Evolutionary conservation across 371 early-diverging fungal genomes (phyloP).

Genomic region (Mortierella sp.): DNA sequence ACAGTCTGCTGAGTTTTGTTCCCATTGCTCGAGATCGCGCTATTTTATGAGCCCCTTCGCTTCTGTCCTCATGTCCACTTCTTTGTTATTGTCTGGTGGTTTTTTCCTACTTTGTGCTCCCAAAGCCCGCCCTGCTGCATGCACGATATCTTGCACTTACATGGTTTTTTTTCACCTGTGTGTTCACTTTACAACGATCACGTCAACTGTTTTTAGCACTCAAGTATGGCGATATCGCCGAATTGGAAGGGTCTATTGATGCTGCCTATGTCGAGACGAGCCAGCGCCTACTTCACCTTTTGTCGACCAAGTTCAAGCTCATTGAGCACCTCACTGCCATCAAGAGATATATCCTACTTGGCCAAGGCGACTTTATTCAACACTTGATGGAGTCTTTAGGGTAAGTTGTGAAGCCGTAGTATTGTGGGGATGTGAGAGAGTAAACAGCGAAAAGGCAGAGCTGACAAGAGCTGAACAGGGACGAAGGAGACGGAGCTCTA

Average conservation of each 20-base stretch:
- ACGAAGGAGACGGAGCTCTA: conserved; percentile 6
- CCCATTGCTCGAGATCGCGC: conserved; percentile 13
- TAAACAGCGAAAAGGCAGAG: too few species aligned
- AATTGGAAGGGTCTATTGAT: conserved; percentile 83
- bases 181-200: conserved; percentile 12
- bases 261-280: conserved; percentile 80
- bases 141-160: not conserved
- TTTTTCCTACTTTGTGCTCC: not conserved
- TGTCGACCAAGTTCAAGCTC: conserved; percentile 83
- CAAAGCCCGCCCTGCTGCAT: not conserved
- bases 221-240: conserved; percentile 80
- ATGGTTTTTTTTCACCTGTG: not conserved
- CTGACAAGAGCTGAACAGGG: not conserved
- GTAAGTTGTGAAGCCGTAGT: conserved; percentile 59
- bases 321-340: conserved; percentile 89
- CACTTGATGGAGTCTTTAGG: conserved; percentile 88
- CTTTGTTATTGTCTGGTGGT: not conserved
- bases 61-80: not conserved
- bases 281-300: conserved; percentile 75
- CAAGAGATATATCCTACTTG: conserved; percentile 91
- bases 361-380: conserved; percentile 97
- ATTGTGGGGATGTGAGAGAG: not conserved
- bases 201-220: conserved; percentile 55
- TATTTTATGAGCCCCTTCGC: not conserved
- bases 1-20: not conserved